A percentile compares a stretch with the other conserved stretches of the same genome.
Conservation (phyloP, 805 yeast species). For the Saccharomycopsis sp. region DNA sequence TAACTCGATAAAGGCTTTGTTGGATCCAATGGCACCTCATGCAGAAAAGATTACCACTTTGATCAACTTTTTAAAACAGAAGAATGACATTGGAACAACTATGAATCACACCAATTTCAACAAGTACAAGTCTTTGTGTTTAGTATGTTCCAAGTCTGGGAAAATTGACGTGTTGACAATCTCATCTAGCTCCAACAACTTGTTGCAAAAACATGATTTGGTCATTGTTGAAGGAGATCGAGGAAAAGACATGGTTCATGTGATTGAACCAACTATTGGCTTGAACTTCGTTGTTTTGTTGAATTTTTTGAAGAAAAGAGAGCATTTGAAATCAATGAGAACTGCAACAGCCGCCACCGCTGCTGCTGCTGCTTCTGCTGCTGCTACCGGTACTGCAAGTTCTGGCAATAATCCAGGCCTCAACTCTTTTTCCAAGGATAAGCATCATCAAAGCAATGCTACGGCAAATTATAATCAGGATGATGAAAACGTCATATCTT, state of each 20-base stretch:
- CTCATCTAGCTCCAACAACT: slow-evolving; percentile 54
- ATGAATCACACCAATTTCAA: not conserved
- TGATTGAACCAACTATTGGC: slow-evolving; percentile 54
- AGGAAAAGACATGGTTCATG: slow-evolving; percentile 71
- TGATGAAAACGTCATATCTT: slow-evolving; percentile 25
- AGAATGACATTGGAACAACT: slow-evolving; percentile 14
- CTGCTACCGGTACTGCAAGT: too few species aligned
- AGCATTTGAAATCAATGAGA: slow-evolving; percentile 46
- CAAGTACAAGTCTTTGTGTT: slow-evolving; percentile 28
- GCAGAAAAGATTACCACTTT: slow-evolving; percentile 15
- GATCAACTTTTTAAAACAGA: slow-evolving; percentile 13
- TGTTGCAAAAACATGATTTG: slow-evolving; percentile 50
- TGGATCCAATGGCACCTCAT: slow-evolving; percentile 17
- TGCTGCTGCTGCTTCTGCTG: too few species aligned
- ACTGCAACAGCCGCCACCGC: slow-evolving; percentile 22
- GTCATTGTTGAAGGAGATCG: slow-evolving; percentile 79
- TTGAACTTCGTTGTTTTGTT: slow-evolving; percentile 60
- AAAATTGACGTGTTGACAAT: slow-evolving; percentile 62
- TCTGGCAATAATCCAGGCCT: too few species aligned
- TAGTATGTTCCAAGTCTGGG: slow-evolving; percentile 54
- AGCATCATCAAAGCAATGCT: too few species aligned
- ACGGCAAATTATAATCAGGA: slow-evolving; percentile 15
- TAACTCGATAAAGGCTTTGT: slow-evolving; percentile 12
- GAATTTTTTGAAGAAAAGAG: slow-evolving; percentile 65
- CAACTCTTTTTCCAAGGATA: too few species aligned